Base-by-base conservation (phyloP, 2,329 filamentous ascomycete species). In the Diaporthe ampelina region DNA sequence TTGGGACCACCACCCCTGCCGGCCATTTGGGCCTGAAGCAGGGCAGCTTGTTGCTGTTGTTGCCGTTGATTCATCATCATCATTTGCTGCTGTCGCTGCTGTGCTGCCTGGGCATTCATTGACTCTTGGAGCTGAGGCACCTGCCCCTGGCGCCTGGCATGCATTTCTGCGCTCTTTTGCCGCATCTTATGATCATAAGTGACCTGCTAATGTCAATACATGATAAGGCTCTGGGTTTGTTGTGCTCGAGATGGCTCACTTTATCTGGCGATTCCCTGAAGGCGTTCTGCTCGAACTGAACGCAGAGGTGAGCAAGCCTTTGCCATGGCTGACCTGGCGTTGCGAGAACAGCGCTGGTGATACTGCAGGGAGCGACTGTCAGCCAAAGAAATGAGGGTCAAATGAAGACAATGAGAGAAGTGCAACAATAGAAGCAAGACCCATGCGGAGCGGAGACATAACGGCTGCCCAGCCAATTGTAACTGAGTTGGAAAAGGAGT, bases 301-400 rank as follows among this genome's bases (percentile, higher is more conserved):
- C 79, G 21, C 85, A 86, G n/a, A 80, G 81, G 13, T 83, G 79
- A 0, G 86, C 80, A 1, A 86, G 83, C 72, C 84, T 84, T 67
- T 83, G 79, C 43, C 82, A 83, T 17, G 40, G 88, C 86, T 19
- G 83, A 77, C 19, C 78, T 77, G 4, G 83, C 76, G 86, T 82
- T 9, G 87, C 87, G 21, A 90, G 82, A 6, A 85, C 82, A 21
- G 88, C 84, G 72, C 88, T 90, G 19, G 88, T 83, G 58, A 90
- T 85, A n/a, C 88, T 91, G 70, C 56, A 74, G 77, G 74, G 77
- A 73, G 52, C 24, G 63, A 35, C 5, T 59, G n/a, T 69, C 50
- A 73, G 45, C 56, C 19, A 17, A 32, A 45, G 3, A 13, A 24
- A 24, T 40, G n/a, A 69, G 3, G 19, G 50, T 45, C 19, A 21